Evolutionary conservation across 768 basidiomycete species (phyloP), one percentile per base, ranked within the genome.

Genomic region (Russula brevipes): DNA sequence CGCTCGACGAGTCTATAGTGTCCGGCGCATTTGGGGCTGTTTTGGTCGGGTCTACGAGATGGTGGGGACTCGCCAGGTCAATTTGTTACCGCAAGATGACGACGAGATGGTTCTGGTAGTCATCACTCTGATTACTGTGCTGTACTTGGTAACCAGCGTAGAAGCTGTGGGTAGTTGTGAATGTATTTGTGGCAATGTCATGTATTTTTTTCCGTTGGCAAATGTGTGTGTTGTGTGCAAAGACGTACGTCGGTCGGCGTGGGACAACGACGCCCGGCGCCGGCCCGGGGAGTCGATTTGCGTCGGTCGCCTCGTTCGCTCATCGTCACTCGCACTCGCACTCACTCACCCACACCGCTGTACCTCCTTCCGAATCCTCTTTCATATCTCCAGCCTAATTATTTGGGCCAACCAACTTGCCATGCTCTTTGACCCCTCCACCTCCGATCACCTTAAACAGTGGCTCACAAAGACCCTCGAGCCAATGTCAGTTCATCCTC

Each of bases 381-480:
- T 24, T 24, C 24, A 24, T 24, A 24, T 24, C 24, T 24, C 24
- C 17, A 38, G 17, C 62, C 52, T 39, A 17, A n/a, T 12, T 9
- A 24, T 44, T 33, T 31, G n/a, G 57, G 57, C 19, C 30, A 31
- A 41, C 17, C 17, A 45, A 31, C 35, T 50, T 4, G 33, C 4
- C n/a, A 89, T 91, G 88, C 77, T 87, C 65, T 83, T 81, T 76
- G 89, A 91, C 75, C 74, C 83, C 51, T 75, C 84, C 58, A 85
- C 86, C 10, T 79, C 80, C 1, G 73, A 77, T 16, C 82, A 88
- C 68, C 83, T 96, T 70, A 92, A 89, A 71, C 83, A 87, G 67
- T 98, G 94, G 94, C 86, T 98, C 50, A 81, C 94, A 52, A 82
- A 84, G 66, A 90, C 88, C 0, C 84, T 98, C 46, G 94, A 94